Evolutionary conservation across 441 rosid species (phyloP).

Genomic region (Adansonia gregorii): DNA sequence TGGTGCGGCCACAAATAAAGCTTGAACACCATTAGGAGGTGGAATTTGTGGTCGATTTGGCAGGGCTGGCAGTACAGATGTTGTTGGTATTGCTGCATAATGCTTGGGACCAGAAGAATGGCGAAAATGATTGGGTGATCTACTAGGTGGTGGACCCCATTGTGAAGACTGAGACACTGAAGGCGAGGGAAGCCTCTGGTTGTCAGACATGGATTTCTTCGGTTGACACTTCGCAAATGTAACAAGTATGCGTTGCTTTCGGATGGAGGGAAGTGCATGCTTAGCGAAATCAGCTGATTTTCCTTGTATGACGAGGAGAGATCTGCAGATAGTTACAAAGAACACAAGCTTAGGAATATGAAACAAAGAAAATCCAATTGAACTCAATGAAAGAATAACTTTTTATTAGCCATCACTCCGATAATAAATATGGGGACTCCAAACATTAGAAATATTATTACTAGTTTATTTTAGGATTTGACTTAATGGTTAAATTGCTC

Average conservation of each 20-base stretch:
- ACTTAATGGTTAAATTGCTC: not conserved
- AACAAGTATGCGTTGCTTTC: conserved; percentile 75
- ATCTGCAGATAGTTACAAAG: conserved; percentile 45
- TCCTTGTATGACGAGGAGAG: conserved; percentile 57
- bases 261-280: conserved; percentile 69
- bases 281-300: conserved; percentile 46
- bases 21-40: conserved; percentile 56
- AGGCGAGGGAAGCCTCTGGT: conserved; percentile 41
- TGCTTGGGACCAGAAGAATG: conserved; percentile 63
- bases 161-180: conserved; percentile 43
- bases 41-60: conserved; percentile 61
- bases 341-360: conserved; percentile 9
- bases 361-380: not conserved
- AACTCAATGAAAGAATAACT: too few relatives aligned
- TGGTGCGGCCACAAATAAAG: conserved; percentile 51
- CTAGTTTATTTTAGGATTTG: not conserved
- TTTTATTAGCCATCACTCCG: not conserved
- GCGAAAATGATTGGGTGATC: conserved; percentile 58
- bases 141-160: conserved; percentile 65
- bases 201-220: conserved; percentile 46
- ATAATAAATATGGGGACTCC: not conserved
- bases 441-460: not conserved
- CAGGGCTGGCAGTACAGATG: conserved; percentile 65
- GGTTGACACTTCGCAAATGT: conserved; percentile 74
- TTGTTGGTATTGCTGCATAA: conserved; percentile 49